A percentile compares a stretch with the other conserved stretches of the same genome.
Conservation (phyloP, 257 asterid species). For the Hygrophila difformis region DNA sequence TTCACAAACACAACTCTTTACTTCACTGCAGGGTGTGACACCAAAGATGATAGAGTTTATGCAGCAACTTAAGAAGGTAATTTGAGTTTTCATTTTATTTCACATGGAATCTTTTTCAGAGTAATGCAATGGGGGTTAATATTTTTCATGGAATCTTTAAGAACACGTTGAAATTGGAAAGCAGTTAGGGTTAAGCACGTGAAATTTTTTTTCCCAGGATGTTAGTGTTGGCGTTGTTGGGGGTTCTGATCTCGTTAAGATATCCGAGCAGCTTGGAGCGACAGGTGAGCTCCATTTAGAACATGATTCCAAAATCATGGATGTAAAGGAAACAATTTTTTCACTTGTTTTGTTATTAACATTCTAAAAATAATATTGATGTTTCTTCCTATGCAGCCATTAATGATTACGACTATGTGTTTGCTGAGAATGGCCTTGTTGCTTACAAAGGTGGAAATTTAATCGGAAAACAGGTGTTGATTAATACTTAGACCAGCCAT, state of each 20-base stretch:
- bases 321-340: conserved; percentile 1
- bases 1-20: too few species aligned
- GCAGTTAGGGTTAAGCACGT: background rate
- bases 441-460: conserved; percentile 73
- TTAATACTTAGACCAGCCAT: background rate
- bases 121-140: background rate
- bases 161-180: background rate
- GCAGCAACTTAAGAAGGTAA: conserved; percentile 73
- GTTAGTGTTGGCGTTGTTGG: conserved; percentile 91
- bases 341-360: background rate
- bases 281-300: conserved; percentile 38
- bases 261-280: conserved; percentile 88
- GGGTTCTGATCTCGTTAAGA: conserved; percentile 95
- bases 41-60: conserved; percentile 69
- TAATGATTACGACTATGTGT: conserved; percentile 70
- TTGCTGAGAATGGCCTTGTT: conserved; percentile 93
- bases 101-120: background rate
- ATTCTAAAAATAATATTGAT: conserved; percentile 10
- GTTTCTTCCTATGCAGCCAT: conserved; percentile 40
- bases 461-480: conserved; percentile 68
- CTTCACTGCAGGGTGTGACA: conserved; percentile 46
- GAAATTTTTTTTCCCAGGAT: conserved; percentile 36
- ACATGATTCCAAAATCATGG: conserved; percentile 10
- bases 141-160: background rate
- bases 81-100: conserved; percentile 7